These are phyloP conservation scores for Stephanodiscus triporus DNA, from an alignment of 108 stramenopile genomes.

Conservation along the genomic window DNA sequence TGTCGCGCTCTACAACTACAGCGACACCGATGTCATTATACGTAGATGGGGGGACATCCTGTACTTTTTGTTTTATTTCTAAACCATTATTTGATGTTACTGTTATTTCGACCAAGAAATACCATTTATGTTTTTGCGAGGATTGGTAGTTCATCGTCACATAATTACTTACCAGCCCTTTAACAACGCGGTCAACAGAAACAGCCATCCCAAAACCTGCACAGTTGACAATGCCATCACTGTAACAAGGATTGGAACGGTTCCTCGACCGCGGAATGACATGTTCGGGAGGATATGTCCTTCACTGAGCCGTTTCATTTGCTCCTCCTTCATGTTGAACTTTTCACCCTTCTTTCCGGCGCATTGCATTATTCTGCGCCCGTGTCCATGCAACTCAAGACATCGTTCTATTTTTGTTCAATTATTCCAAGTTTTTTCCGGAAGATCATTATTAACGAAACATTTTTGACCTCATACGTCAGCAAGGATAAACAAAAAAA, in stretches of 20 bases:
- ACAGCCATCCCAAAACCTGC: slow-evolving; percentile 33
- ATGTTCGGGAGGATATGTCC: slow-evolving; percentile 47
- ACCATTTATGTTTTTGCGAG: too few relatives aligned
- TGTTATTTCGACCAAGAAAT: too few relatives aligned
- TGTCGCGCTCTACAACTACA: not conserved
- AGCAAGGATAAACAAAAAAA: slow-evolving; percentile 45
- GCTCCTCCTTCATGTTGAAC: slow-evolving; percentile 9
- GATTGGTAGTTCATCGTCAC: not conserved
- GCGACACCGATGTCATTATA: not conserved
- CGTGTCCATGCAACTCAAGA: not conserved
- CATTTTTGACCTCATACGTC: too few relatives aligned
- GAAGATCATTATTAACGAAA: not conserved
- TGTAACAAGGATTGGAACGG: slow-evolving; percentile 25
- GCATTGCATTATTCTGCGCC: not conserved
- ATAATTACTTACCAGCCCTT: not conserved
- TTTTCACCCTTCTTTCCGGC: not conserved
- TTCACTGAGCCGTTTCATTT: slow-evolving; percentile 7
- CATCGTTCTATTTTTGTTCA: not conserved
- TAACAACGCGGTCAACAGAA: slow-evolving; percentile 17
- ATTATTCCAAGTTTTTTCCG: not conserved
- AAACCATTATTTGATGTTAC: not conserved
- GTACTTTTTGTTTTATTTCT: not conserved
- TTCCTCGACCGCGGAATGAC: slow-evolving; percentile 32
- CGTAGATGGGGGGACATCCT: not conserved
- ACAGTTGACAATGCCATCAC: slow-evolving; percentile 27